Evolutionary conservation across 2,329 filamentous ascomycete species (phyloP).

Genomic region (Rutstroemia sydowiana): DNA sequence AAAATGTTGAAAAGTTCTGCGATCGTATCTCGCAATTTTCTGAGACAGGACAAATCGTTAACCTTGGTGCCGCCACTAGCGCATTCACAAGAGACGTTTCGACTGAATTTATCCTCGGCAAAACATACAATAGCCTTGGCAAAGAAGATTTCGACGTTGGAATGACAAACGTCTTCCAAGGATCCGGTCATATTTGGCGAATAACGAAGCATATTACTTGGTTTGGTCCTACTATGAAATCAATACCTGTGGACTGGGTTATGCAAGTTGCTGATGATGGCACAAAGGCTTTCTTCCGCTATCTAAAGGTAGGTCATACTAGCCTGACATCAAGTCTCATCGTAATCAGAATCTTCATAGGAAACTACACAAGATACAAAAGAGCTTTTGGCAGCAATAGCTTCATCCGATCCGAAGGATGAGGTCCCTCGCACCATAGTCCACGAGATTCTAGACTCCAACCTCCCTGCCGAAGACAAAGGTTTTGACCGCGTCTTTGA

Average conservation of each 20-base stretch:
- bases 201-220: conserved; percentile 10
- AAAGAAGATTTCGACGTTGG: conserved; percentile 11
- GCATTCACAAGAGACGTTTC: conserved; percentile 8
- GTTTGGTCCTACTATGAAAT: conserved; percentile 11
- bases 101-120: conserved; percentile 8
- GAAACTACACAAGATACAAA: conserved; percentile 3
- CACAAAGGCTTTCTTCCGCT: conserved; percentile 2
- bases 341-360: neutral
- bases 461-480: conserved; percentile 31
- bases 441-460: conserved; percentile 14
- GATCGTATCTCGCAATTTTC: neutral
- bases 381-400: neutral
- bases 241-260: conserved; percentile 8
- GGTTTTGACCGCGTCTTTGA: conserved; percentile 25
- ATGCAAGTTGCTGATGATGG: conserved; percentile 9
- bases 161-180: conserved; percentile 9
- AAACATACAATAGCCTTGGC: conserved; percentile 8
- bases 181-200: conserved; percentile 8
- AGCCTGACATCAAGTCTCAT: neutral
- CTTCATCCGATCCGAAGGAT: neutral
- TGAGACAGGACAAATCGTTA: neutral
- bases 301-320: neutral
- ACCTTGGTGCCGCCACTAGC: conserved; percentile 7
- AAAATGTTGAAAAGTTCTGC: conserved; percentile 5
- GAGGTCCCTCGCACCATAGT: conserved; percentile 16